These are phyloP conservation scores for Flaveria linearis DNA, from an alignment of 129 eudicot species.

Conservation along the genomic window DNA sequence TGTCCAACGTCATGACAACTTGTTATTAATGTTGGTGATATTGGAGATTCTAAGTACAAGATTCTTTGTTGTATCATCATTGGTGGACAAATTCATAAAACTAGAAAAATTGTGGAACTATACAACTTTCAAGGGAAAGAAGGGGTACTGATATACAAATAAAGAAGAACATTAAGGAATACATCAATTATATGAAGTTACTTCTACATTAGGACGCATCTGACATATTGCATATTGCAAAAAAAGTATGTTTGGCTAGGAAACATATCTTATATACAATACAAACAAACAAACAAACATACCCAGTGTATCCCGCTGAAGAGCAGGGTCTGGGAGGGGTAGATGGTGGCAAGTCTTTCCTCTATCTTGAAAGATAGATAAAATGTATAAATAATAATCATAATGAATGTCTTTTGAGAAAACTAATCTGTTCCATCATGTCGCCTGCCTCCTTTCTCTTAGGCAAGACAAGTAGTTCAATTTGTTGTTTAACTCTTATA, in stretches of 20 bases:
- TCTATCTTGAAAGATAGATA: no score
- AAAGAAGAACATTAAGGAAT: background rate
- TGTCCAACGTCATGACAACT: conserved; percentile 1
- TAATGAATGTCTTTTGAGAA: background rate
- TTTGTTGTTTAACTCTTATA: background rate
- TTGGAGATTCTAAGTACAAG: background rate
- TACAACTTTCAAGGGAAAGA: background rate
- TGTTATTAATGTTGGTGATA: background rate
- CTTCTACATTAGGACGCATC: background rate
- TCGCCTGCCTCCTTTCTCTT: background rate
- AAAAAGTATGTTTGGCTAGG: background rate
- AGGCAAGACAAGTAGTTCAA: background rate
- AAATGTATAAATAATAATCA: background rate
- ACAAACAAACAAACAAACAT: no score
- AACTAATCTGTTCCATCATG: background rate
- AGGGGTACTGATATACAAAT: background rate
- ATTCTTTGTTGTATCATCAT: conserved; percentile 7
- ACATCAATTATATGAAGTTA: conserved; percentile 5
- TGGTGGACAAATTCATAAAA: background rate
- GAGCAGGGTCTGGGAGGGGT: no score
- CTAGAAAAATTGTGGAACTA: background rate
- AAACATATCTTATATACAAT: background rate
- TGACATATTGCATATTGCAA: background rate
- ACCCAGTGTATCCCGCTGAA: no score
- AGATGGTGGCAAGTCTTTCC: no score